Evolutionary conservation across 768 basidiomycete species (phyloP), one percentile per base, ranked within the genome.

Genomic region (Pleurotus djamor): DNA sequence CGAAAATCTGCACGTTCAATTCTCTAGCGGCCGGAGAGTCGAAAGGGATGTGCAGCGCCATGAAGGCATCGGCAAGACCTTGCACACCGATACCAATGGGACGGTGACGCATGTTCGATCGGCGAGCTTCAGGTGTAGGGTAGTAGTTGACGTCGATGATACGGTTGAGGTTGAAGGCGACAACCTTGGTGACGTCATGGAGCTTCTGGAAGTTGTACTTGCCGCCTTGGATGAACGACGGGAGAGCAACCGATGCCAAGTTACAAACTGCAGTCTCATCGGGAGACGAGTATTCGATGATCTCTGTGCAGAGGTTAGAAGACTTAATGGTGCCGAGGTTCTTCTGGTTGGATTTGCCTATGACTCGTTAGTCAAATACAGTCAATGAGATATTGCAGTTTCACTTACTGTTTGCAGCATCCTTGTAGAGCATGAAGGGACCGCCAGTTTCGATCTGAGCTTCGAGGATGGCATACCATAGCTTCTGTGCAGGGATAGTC

Each of bases 391-490:
- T 57, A 16, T 1, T 10, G 13, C 7, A 48, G 44, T 34, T 32
- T 28, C 0, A 76, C 89, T 57, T 66, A 95, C 94, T 75, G 72
- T 99, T 99, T 60, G 91, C 89, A 43, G 94, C 84, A 69, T 98
- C 96, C 79, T 99, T 99, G 83, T 98, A 99, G 32, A 93, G 80
- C 94, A 98, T 98, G 80, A 98, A 99, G 0, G 97, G 97, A n/a
- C 89, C 90, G 52, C 97, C 97, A 0, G 97, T 99, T 77, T 99
- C 96, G 65, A 96, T 94, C 74, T 99, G 97, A 10, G 95, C 87
- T 68, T 98, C 97, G 43, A 98, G 79, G 65, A 98, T 87, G 36
- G 95, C 94, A 71, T 96, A 98, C 96, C 97, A 99, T 38, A 99
- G 84, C 76, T 98, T 98, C 74, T 98, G 97, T 2, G 97, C 97